Evolutionary conservation across 148 eudicot genomes (phyloP).

Genomic region (Amaranthus palmeri): DNA sequence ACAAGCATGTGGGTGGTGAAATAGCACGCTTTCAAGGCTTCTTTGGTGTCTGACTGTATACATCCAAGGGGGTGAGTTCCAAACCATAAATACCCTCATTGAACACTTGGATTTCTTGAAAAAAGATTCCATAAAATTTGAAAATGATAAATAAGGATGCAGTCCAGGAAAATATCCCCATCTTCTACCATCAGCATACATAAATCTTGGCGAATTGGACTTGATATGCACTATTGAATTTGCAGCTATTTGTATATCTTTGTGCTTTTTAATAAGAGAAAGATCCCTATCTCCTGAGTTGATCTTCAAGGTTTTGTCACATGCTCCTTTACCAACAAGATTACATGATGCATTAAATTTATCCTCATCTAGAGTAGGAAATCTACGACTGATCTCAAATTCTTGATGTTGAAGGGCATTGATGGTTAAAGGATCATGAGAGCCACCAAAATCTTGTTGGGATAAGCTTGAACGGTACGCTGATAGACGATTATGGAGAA

Average conservation of each 20-base stretch:
- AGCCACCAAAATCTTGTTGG: constrained; percentile 3
- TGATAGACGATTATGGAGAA: constrained; percentile 54
- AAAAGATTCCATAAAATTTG: constrained; percentile 71
- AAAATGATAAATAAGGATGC: constrained; percentile 58
- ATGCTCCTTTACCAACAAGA: constrained; percentile 8
- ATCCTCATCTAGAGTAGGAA: constrained; percentile 42
- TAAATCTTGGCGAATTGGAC: constrained; percentile 34
- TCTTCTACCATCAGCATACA: constrained; percentile 60
- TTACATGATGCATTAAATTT: constrained; percentile 4
- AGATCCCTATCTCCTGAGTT: constrained; percentile 3
- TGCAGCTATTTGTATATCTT: constrained; percentile 17
- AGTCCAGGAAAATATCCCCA: constrained; percentile 91
- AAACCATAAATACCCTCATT: constrained; percentile 81
- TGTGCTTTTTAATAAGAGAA: constrained; percentile 17
- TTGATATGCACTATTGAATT: constrained; percentile 21
- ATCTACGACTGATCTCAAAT: constrained; percentile 28
- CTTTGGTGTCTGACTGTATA: constrained; percentile 76
- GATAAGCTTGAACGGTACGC: neutral
- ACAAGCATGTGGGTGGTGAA: constrained; percentile 69
- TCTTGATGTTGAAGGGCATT: constrained; percentile 22
- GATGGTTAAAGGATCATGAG: constrained; percentile 13
- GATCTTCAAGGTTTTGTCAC: constrained; percentile 14
- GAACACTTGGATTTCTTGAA: constrained; percentile 74
- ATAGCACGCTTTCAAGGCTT: constrained; percentile 76
- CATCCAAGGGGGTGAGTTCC: constrained; percentile 95